Percentiles rank a stretch among this genome's conserved stretches.
Evolutionary conservation across 768 basidiomycete species (phyloP).

Genomic region (Hericium coralloides): DNA sequence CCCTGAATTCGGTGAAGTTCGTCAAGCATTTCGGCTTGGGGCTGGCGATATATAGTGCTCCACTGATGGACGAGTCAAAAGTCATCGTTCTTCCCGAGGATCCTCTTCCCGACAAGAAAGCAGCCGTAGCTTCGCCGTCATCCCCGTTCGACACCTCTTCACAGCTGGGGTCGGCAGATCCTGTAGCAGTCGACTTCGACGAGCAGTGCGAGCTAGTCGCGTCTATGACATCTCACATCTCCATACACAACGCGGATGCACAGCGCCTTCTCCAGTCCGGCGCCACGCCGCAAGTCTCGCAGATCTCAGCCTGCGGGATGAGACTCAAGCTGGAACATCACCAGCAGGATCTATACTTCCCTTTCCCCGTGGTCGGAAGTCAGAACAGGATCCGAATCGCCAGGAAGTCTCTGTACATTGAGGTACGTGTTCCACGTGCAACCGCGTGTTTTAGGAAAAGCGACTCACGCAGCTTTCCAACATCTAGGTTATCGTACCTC

Average conservation of each 20-base stretch:
- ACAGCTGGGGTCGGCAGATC: background rate
- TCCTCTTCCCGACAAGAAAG: background rate
- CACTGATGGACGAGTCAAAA: slow-evolving; percentile 12
- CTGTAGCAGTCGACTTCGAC: background rate
- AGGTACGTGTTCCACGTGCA: slow-evolving; percentile 13
- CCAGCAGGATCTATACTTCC: slow-evolving; percentile 26
- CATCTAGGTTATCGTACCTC: slow-evolving; percentile 19
- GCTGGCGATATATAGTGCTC: slow-evolving; percentile 14
- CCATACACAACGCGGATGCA: slow-evolving; percentile 7
- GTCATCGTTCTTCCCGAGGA: slow-evolving; percentile 15
- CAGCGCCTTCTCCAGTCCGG: slow-evolving; percentile 8
- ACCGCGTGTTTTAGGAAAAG: no score
- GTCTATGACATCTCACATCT: slow-evolving; percentile 5
- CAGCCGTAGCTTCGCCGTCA: no score
- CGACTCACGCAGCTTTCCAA: slow-evolving; percentile 14
- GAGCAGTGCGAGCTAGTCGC: background rate
- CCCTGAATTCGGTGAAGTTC: slow-evolving; percentile 10
- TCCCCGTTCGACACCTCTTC: no score
- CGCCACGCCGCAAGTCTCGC: slow-evolving; percentile 9
- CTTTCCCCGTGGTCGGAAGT: slow-evolving; percentile 33
- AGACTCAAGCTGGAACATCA: slow-evolving; percentile 20
- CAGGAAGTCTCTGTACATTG: slow-evolving; percentile 44
- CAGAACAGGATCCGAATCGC: slow-evolving; percentile 37
- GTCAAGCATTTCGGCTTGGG: slow-evolving; percentile 17
- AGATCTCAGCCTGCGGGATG: slow-evolving; percentile 26